phyloP scores from a whole-genome alignment of 2,329 filamentous ascomycete species.

The Beauveria bassiana region DNA sequence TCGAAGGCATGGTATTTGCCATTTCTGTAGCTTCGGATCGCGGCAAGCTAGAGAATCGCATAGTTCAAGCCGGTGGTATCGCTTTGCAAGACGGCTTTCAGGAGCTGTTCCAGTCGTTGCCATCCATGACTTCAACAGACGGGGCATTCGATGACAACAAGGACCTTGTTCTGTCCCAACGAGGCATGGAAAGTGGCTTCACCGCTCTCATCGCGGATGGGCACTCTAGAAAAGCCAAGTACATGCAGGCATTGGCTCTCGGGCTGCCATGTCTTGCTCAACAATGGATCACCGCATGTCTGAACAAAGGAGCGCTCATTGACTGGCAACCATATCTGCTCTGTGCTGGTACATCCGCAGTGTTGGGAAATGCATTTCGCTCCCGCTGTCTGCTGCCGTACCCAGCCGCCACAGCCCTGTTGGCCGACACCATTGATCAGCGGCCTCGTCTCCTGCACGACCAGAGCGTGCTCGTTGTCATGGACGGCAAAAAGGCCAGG shows the following conservation, averaged over 20 bases:
- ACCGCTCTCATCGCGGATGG: constrained; percentile 78
- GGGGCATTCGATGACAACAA: constrained; percentile 22
- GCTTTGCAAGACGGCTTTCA: constrained; percentile 72
- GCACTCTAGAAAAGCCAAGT: constrained; percentile 82
- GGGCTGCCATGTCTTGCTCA: constrained; percentile 78
- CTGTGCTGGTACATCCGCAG: constrained; percentile 71
- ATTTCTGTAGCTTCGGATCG: constrained; percentile 57
- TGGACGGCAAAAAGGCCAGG: constrained; percentile 46
- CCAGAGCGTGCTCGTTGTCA: constrained; percentile 65
- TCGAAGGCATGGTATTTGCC: constrained; percentile 80
- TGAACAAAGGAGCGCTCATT: constrained; percentile 52
- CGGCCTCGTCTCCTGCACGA: constrained; percentile 58
- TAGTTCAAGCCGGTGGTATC: constrained; percentile 62
- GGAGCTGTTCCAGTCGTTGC: constrained; percentile 58
- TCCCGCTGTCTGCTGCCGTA: constrained; percentile 63
- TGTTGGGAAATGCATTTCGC: constrained; percentile 67
- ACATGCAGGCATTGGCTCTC: constrained; percentile 87
- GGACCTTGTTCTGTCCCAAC: constrained; percentile 43
- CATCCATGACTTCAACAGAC: constrained; percentile 26
- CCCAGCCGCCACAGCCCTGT: constrained; percentile 44
- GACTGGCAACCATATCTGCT: constrained; percentile 78
- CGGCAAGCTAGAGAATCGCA: constrained; percentile 47
- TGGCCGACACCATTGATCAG: constrained; percentile 48
- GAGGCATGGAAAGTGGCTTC: constrained; percentile 57
- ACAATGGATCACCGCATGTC: constrained; percentile 71